phyloP scores from a whole-genome alignment of 2,329 filamentous ascomycete genomes.

The Venturia aucupariae region DNA sequence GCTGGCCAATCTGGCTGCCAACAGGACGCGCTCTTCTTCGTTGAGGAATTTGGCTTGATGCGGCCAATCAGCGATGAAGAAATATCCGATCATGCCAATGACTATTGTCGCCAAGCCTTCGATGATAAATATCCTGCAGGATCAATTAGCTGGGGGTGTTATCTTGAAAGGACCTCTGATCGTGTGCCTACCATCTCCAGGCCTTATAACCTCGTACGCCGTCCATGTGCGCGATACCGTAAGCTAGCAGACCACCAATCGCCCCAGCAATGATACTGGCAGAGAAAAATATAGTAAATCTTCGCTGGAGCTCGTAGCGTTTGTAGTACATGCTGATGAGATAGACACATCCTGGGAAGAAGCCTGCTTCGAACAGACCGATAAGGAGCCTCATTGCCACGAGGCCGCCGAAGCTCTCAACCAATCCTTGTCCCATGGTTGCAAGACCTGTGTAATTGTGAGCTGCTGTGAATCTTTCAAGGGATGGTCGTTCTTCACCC shows the following conservation, averaged over 20 bases:
- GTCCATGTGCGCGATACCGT: conserved; percentile 26
- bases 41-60: conserved; percentile 38
- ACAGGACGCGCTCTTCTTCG: conserved; percentile 34
- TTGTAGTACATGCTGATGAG: conserved; percentile 35
- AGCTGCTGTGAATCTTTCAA: no score
- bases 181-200: conserved; percentile 23
- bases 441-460: no score
- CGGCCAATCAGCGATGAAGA: conserved; percentile 35
- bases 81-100: conserved; percentile 19
- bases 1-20: conserved; percentile 33
- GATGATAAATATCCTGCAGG: conserved; percentile 23
- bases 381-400: conserved; percentile 28
- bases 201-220: conserved; percentile 24
- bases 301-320: conserved; percentile 34
- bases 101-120: conserved; percentile 23
- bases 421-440: conserved; percentile 30
- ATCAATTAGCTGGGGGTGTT: background rate
- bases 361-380: conserved; percentile 33
- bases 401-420: conserved; percentile 27
- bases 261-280: conserved; percentile 33
- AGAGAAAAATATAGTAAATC: conserved; percentile 33
- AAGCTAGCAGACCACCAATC: conserved; percentile 34
- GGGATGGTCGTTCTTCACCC: conserved; percentile 19
- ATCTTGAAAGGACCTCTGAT: background rate
- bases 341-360: conserved; percentile 29